Base-by-base conservation (phyloP, 1,284 basidiomycete genomes). In the Malassezia equina region DNA sequence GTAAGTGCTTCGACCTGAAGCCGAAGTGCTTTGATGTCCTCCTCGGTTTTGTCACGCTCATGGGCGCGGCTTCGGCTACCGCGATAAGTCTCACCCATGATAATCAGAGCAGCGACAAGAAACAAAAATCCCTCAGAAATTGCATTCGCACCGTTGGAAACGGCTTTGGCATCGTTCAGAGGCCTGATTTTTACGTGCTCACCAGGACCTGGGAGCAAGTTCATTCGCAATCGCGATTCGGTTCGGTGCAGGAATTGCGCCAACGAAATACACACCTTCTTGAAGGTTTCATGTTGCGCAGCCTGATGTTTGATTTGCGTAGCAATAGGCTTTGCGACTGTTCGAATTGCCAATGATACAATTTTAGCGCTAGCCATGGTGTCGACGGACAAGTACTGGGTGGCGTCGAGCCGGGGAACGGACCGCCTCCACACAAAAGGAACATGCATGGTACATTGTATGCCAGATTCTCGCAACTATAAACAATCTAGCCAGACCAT, bases 401-500 rank as follows among this genome's bases (percentile, higher is more conserved):
- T 23, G 27, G 21, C 27, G 28, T 32, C 2, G 44, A 7, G 19
- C 3, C 2, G 17, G 34, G 24, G 21, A 32, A 27, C 19, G n/a
- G 21, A 17, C 48, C 29, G 19, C n/a, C 31, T 45, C 42, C 42
- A 45, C 52, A 31, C 25, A 9, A 31, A 31, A 31, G 11, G 29
- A 5, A 31, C n/a, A n/a, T n/a, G n/a, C n/a, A n/a, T n/a, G n/a
- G 13, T 31, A 13, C 29, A 7, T 7, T 31, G 29, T 31, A 19
- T 1, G 23, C n/a, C 41, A 19, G 23, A 12, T 25, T n/a, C 41
- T 13, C n/a, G 7, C 8, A 13, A 9, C 25, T 25, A 29, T 25
- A 12, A 21, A 15, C 13, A 47, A 24, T 34, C 33, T 28, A 42
- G 19, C 71, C 73, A 9, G 86, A 85, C 91, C 91, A 96, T 75